phyloP scores from a whole-genome alignment of 2,329 filamentous ascomycete species.

The Cadophora sp. region DNA sequence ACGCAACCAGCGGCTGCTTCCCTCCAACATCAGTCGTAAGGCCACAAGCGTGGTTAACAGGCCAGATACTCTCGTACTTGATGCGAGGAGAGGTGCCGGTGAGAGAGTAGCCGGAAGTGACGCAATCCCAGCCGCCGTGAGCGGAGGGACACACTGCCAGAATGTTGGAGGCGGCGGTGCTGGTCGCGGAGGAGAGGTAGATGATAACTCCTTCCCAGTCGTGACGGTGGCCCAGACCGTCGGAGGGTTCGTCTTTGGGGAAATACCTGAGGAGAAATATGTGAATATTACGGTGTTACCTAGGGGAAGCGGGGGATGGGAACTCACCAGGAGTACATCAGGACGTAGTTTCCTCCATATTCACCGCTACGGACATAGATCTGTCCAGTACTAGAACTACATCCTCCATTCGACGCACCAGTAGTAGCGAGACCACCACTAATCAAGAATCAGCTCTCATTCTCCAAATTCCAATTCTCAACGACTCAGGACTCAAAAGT shows the following conservation, averaged over 20 bases:
- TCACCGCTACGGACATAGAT: conserved; percentile 54
- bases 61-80: conserved; percentile 55
- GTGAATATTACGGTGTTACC: conserved; percentile 30
- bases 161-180: conserved; percentile 46
- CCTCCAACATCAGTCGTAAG: conserved; percentile 48
- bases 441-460: neutral
- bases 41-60: conserved; percentile 50
- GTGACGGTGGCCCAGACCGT: conserved; percentile 56
- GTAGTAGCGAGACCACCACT: conserved; percentile 43
- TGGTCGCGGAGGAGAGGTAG: conserved; percentile 51
- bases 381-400: conserved; percentile 54
- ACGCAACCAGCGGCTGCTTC: conserved; percentile 50
- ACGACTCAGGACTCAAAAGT: neutral
- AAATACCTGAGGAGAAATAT: conserved; percentile 54
- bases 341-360: conserved; percentile 51
- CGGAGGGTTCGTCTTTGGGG: conserved; percentile 49
- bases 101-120: conserved; percentile 48
- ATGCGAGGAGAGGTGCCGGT: conserved; percentile 53
- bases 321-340: conserved; percentile 58
- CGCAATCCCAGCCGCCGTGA: conserved; percentile 56
- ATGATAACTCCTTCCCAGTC: conserved; percentile 63
- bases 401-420: conserved; percentile 49
- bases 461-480: neutral
- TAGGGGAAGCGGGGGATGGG: conserved; percentile 43
- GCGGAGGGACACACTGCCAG: conserved; percentile 58